Percentiles rank a stretch among this genome's conserved stretches.
These are phyloP conservation scores for Didymella arachidicola DNA, from an alignment of 2,329 filamentous ascomycete genomes.

Conservation along the genomic window DNA sequence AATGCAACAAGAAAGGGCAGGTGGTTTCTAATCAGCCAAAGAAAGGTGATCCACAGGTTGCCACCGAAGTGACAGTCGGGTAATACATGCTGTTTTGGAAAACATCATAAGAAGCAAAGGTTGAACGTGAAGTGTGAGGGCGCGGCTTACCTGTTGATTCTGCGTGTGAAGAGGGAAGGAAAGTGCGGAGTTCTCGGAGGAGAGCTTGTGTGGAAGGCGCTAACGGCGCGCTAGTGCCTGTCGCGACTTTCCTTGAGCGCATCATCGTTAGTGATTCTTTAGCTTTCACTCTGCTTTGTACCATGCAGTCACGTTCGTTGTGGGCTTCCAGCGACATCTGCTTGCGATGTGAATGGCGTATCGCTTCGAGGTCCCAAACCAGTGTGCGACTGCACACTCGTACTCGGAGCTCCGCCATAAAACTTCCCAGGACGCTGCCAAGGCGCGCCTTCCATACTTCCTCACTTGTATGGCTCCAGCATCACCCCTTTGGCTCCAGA, in stretches of 20 bases:
- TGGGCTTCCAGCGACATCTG: slow-evolving; percentile 30
- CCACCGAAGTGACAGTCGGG: slow-evolving; percentile 49
- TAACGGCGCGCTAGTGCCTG: slow-evolving; percentile 26
- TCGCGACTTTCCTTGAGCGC: slow-evolving; percentile 28
- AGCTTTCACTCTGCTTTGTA: slow-evolving; percentile 9
- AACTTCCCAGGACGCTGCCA: slow-evolving; percentile 17
- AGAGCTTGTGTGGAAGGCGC: slow-evolving; percentile 24
- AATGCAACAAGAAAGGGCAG: background rate
- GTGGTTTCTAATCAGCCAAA: slow-evolving; percentile 40
- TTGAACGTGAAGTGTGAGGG: background rate
- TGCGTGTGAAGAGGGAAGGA: slow-evolving; percentile 21
- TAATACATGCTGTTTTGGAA: slow-evolving; percentile 60
- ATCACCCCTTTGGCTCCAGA: background rate
- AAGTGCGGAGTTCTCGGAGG: slow-evolving; percentile 15
- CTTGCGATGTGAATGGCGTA: slow-evolving; percentile 37
- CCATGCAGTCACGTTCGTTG: slow-evolving; percentile 30
- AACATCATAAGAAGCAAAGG: slow-evolving; percentile 43
- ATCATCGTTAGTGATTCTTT: slow-evolving; percentile 19
- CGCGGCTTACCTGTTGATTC: slow-evolving; percentile 30
- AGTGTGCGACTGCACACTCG: slow-evolving; percentile 1
- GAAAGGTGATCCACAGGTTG: slow-evolving; percentile 43
- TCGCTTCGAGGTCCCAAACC: slow-evolving; percentile 13
- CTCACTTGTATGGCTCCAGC: slow-evolving; percentile 25
- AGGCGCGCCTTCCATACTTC: slow-evolving; percentile 36
- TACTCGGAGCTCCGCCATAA: slow-evolving; percentile 2